Base-by-base conservation (phyloP, 768 basidiomycete species). In the Tulasnella sp. region DNA sequence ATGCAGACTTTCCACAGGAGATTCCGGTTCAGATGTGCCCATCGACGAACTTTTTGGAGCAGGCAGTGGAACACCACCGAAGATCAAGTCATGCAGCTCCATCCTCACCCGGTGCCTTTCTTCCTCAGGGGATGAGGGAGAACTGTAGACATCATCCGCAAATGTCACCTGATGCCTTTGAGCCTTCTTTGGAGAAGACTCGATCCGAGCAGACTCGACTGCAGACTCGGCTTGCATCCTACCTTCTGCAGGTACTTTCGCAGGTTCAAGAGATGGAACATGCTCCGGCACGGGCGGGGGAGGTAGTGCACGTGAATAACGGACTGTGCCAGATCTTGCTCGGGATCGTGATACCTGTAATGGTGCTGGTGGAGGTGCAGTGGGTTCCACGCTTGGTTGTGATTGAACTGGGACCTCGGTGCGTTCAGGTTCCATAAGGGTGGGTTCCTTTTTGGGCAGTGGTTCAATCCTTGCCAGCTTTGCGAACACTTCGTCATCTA, bases 51-150 rank as follows among this genome's bases (percentile, higher is more conserved):
- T 20, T 2, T 29, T 15, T 12, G 24, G 6, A 13, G 45, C 1
- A 9, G 31, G 2, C 9, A 33, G 13, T 1, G 32, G 31, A 5
- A 22, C 5, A 33, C 43, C 40, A 32, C 49, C 49, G 33, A 51
- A 51, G 19, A 51, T 51, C 37, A 51, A 42, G 4, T 37, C 49
- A 29, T 51, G 49, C 12, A 51, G 49, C 12, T 51, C 37, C 27
- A 31, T 28, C n/a, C 49, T 25, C 9, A 41, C 27, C 4, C 39
- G 16, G n/a, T n/a, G n/a, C n/a, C n/a, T n/a, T n/a, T n/a, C n/a
- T n/a, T n/a, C n/a, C n/a, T n/a, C n/a, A n/a, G n/a, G n/a, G n/a
- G n/a, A n/a, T n/a, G n/a, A n/a, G n/a, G n/a, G n/a, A n/a, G n/a
- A n/a, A n/a, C n/a, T n/a, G n/a, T n/a, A n/a, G n/a, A n/a, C n/a